These are phyloP conservation scores for Chaetomidium leptoderma DNA, from an alignment of 495 filamentous ascomycete species.

Conservation along the genomic window DNA sequence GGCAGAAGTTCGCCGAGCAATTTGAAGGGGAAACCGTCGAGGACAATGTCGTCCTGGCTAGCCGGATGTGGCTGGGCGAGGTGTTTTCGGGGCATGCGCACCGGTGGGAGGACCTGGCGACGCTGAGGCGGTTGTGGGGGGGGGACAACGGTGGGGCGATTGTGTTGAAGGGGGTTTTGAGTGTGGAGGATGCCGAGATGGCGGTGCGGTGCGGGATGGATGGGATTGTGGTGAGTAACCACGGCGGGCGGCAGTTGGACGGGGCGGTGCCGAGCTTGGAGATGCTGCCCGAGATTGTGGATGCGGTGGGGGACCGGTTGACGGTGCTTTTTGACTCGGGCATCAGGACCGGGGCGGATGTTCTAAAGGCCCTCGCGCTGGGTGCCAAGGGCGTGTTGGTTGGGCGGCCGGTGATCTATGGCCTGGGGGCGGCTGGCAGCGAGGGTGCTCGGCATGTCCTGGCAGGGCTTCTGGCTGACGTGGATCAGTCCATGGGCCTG, in stretches of 20 bases:
- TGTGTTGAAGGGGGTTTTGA: conserved; percentile 45
- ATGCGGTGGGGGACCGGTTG: conserved; percentile 43
- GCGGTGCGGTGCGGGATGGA: conserved; percentile 33
- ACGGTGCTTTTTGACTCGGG: conserved; percentile 50
- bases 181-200: conserved; percentile 33
- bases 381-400: conserved; percentile 52
- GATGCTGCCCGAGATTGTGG: conserved; percentile 44
- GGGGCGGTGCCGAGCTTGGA: conserved; percentile 43
- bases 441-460: conserved; percentile 56
- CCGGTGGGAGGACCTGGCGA: conserved; percentile 55
- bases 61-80: conserved; percentile 45
- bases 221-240: conserved; percentile 40
- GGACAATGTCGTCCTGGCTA: conserved; percentile 24
- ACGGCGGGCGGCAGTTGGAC: conserved; percentile 46
- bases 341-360: conserved; percentile 46
- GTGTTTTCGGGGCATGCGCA: conserved; percentile 50
- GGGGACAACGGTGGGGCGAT: conserved; percentile 57
- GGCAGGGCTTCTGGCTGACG: conserved; percentile 53
- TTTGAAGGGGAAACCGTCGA: conserved; percentile 26
- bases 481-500: conserved; percentile 58
- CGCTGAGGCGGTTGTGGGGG: conserved; percentile 57
- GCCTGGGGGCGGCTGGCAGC: conserved; percentile 50
- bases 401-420: conserved; percentile 49
- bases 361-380: conserved; percentile 49
- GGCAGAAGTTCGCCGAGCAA: conserved; percentile 33